These are phyloP conservation scores for Cladosporium sp. DNA, from an alignment of 2,329 filamentous ascomycete species.

Conservation along the genomic window DNA sequence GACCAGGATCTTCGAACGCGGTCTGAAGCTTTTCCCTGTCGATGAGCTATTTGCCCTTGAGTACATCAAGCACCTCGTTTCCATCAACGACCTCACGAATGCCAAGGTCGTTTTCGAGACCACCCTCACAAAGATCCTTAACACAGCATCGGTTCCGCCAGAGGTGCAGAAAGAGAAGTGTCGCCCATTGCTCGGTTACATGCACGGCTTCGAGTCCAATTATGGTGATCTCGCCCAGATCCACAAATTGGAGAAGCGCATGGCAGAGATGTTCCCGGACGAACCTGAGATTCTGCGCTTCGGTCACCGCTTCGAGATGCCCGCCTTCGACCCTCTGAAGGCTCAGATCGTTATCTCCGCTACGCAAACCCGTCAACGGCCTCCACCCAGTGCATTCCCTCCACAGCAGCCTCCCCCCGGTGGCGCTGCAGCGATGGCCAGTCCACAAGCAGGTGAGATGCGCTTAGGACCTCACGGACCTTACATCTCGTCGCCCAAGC, in stretches of 20 bases:
- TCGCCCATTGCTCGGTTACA: slow-evolving; percentile 82
- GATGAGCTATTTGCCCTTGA: slow-evolving; percentile 92
- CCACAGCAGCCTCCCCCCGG: slow-evolving; percentile 5
- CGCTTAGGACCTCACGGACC: slow-evolving; percentile 32
- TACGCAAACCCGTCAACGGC: slow-evolving; percentile 62
- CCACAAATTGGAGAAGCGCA: slow-evolving; percentile 82
- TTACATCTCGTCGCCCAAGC: slow-evolving; percentile 43
- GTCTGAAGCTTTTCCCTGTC: slow-evolving; percentile 86
- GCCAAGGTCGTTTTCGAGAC: slow-evolving; percentile 95
- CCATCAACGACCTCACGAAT: slow-evolving; percentile 84
- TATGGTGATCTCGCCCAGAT: slow-evolving; percentile 92
- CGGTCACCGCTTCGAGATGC: slow-evolving; percentile 65
- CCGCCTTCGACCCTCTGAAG: slow-evolving; percentile 72
- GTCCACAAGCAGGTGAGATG: slow-evolving; percentile 18
- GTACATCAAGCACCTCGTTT: slow-evolving; percentile 91
- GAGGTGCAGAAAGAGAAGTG: slow-evolving; percentile 51
- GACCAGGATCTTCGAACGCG: slow-evolving; percentile 92
- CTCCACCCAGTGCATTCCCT: slow-evolving; percentile 2
- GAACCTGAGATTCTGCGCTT: slow-evolving; percentile 76
- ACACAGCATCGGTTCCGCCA: slow-evolving; percentile 61
- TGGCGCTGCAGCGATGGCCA: slow-evolving; percentile 4
- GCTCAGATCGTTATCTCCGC: slow-evolving; percentile 83
- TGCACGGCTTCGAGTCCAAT: slow-evolving; percentile 91
- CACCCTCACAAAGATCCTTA: slow-evolving; percentile 69
- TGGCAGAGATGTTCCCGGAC: slow-evolving; percentile 88